Percentiles rank a stretch among this genome's conserved stretches.
Conservation (phyloP, 2,329 filamentous ascomycete species). For the Fusarium circinatum region DNA sequence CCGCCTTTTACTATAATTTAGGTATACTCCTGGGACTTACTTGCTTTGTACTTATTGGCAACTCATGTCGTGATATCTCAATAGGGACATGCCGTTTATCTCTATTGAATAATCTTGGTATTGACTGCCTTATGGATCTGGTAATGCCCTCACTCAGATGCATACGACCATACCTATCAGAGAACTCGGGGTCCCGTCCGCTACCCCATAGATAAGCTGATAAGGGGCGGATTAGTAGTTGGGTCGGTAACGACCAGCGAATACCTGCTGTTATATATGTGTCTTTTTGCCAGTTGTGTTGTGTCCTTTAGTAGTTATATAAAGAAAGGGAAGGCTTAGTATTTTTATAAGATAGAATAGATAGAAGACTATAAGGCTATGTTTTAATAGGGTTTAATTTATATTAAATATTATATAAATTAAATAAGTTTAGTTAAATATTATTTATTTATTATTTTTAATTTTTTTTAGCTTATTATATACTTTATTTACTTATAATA, state of each 20-base stretch:
- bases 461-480: too few species aligned
- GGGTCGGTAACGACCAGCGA: background rate
- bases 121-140: background rate
- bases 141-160: background rate
- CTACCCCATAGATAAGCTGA: background rate
- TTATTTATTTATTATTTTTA: too few species aligned
- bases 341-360: background rate
- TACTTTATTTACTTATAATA: background rate
- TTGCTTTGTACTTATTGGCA: background rate
- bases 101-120: background rate
- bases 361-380: background rate
- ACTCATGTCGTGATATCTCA: too few species aligned
- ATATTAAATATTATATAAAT: background rate
- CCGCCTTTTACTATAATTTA: background rate
- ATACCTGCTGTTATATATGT: background rate
- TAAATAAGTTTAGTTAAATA: background rate
- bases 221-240: background rate
- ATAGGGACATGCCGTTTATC: background rate
- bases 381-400: too few species aligned
- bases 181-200: background rate
- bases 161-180: background rate
- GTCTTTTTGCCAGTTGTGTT: background rate
- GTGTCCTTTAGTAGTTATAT: background rate
- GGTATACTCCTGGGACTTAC: background rate
- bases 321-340: background rate